Evolutionary conservation across 129 eudicot genomes (phyloP).

Genomic region (Deinandra increscens): DNA sequence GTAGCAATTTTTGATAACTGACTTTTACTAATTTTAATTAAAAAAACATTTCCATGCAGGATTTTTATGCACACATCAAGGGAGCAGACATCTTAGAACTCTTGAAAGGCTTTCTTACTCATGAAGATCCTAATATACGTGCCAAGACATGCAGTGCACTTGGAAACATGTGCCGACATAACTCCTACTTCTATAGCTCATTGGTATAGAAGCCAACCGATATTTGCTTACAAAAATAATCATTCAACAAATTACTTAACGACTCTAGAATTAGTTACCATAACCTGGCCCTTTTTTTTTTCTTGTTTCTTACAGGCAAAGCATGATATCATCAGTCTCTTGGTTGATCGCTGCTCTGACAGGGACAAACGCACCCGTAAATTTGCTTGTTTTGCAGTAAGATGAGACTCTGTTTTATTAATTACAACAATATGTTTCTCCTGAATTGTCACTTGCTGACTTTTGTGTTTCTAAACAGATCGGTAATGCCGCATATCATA

Average conservation of each 20-base stretch:
- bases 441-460: slow-evolving; percentile 1
- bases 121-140: slow-evolving; percentile 82
- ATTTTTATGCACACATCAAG: slow-evolving; percentile 62
- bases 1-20: neutral
- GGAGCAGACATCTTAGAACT: slow-evolving; percentile 67
- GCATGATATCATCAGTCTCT: slow-evolving; percentile 52
- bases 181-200: slow-evolving; percentile 69
- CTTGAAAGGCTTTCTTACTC: slow-evolving; percentile 66
- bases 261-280: neutral
- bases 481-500: slow-evolving; percentile 97
- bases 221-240: neutral
- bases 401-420: slow-evolving; percentile 15
- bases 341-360: slow-evolving; percentile 91
- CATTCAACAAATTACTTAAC: slow-evolving; percentile 1
- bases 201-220: slow-evolving; percentile 44
- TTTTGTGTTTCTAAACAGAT: slow-evolving; percentile 42
- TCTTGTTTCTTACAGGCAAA: slow-evolving; percentile 47
- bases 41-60: slow-evolving; percentile 42
- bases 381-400: slow-evolving; percentile 97
- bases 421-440: neutral
- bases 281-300: neutral
- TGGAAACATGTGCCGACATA: slow-evolving; percentile 96
- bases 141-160: slow-evolving; percentile 88
- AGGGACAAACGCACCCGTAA: slow-evolving; percentile 83
- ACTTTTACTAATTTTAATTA: neutral